A percentile compares a stretch with the other conserved stretches of the same genome.
Evolutionary conservation across 2,329 filamentous ascomycete genomes (phyloP).

Genomic region (Xylariomycetidae sp.): DNA sequence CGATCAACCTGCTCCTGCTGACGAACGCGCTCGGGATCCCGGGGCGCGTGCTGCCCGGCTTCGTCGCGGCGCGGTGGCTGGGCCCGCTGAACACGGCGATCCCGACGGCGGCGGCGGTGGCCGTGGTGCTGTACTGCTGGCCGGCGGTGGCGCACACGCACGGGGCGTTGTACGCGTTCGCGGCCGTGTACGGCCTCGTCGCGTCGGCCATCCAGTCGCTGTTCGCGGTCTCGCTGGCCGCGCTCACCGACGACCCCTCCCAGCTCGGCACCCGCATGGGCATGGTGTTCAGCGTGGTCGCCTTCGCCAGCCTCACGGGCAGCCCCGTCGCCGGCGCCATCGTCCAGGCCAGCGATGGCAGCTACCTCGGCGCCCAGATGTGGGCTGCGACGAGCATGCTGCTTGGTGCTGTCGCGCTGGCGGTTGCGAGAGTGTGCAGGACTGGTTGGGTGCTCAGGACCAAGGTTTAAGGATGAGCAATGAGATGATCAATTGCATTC

Average conservation of each 20-base stretch:
- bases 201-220: constrained; percentile 10
- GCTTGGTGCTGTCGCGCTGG: constrained; percentile 6
- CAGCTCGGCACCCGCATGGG: constrained; percentile 45
- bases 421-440: constrained; percentile 6
- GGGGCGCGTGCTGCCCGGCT: constrained; percentile 38
- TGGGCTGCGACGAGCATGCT: constrained; percentile 10
- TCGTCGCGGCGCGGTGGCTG: constrained; percentile 32
- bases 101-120: constrained; percentile 24
- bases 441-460: constrained; percentile 7
- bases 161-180: constrained; percentile 6
- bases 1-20: constrained; percentile 40
- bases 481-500: too few relatives aligned
- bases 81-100: constrained; percentile 44
- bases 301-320: constrained; percentile 43
- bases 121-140: constrained; percentile 36
- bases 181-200: constrained; percentile 10
- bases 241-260: constrained; percentile 37
- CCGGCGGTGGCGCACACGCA: constrained; percentile 28
- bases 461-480: neutral
- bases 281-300: constrained; percentile 44
- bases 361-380: constrained; percentile 38
- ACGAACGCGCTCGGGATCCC: constrained; percentile 43
- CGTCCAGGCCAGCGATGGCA: constrained; percentile 33
- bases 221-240: constrained; percentile 6
- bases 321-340: constrained; percentile 44